Conservation (phyloP, 441 rosid genomes). For the Syzygium syzygioides region DNA sequence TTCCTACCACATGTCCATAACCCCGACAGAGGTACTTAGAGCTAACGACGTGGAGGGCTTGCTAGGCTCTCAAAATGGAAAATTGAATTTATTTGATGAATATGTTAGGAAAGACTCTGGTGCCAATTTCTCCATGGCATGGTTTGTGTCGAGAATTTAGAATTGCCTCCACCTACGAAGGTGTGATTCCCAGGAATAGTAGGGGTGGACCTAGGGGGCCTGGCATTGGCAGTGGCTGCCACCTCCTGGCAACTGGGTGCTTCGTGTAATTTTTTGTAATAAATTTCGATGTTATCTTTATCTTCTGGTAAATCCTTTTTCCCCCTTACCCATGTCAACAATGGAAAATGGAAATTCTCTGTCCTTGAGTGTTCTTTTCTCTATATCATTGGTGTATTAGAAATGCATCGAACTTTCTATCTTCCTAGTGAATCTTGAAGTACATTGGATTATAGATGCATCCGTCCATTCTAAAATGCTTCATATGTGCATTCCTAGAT, state of each 20-base stretch:
- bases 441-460: neutral
- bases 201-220: neutral
- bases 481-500: conserved; percentile 1
- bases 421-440: neutral
- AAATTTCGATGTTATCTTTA: neutral
- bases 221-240: neutral
- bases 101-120: neutral
- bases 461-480: neutral
- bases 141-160: neutral
- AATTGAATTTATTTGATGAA: neutral
- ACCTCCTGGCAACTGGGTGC: neutral
- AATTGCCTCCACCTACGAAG: neutral
- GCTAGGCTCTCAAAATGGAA: neutral
- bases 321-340: neutral
- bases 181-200: neutral
- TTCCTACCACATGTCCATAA: neutral
- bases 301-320: neutral
- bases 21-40: neutral
- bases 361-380: neutral
- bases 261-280: neutral
- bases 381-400: neutral
- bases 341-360: neutral
- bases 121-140: neutral
- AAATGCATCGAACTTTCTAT: neutral
- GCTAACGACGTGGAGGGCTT: neutral